phyloP scores from a whole-genome alignment of 306 rosid species.

The Prunus mongolica region DNA sequence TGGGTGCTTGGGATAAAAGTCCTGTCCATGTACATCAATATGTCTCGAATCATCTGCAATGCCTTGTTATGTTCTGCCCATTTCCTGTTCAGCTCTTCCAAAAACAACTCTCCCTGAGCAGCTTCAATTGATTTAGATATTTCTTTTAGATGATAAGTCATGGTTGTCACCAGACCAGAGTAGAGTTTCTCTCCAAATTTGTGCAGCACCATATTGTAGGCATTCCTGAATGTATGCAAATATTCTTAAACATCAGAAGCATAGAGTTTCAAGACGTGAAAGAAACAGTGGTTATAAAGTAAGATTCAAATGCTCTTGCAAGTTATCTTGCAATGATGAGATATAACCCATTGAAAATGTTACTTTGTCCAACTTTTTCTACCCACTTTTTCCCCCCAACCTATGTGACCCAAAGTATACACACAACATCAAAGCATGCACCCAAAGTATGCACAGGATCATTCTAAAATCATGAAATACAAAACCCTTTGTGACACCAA shows the following conservation, averaged over 20 bases:
- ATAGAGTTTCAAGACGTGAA: background rate
- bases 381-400: too few species aligned
- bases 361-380: background rate
- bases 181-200: constrained; percentile 92
- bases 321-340: background rate
- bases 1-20: constrained; percentile 60
- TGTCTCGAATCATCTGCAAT: constrained; percentile 71
- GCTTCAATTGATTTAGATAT: constrained; percentile 70
- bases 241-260: background rate
- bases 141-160: constrained; percentile 68
- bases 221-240: constrained; percentile 61
- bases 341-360: background rate
- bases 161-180: constrained; percentile 72
- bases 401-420: too few species aligned
- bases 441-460: background rate
- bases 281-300: background rate
- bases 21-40: constrained; percentile 96
- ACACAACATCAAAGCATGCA: too few species aligned
- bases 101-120: constrained; percentile 67
- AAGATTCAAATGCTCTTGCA: background rate
- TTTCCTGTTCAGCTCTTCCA: constrained; percentile 80
- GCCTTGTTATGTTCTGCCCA: constrained; percentile 88
- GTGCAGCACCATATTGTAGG: constrained; percentile 97
- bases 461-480: background rate
- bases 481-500: background rate